Evolutionary conservation across 1,284 basidiomycete genomes (phyloP).

Genomic region (Trichosporon coremiiforme): DNA sequence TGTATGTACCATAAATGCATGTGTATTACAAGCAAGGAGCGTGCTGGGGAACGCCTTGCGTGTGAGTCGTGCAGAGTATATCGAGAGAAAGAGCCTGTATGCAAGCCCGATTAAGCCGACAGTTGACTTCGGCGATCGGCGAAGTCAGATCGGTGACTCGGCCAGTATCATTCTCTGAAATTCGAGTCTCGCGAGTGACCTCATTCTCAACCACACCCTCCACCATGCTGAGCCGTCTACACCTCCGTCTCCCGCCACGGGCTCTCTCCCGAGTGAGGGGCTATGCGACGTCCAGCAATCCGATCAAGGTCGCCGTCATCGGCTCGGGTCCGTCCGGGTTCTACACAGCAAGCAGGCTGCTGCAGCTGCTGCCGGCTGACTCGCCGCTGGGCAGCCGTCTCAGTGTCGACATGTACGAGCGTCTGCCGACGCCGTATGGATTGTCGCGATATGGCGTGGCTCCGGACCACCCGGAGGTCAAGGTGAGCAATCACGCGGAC

Average conservation of each 20-base stretch:
- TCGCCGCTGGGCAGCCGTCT: constrained; percentile 58
- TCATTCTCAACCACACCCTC: neutral
- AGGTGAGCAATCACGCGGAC: constrained; percentile 61
- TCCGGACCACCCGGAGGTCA: constrained; percentile 98
- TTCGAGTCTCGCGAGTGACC: neutral
- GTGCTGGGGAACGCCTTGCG: neutral
- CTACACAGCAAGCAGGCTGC: constrained; percentile 82
- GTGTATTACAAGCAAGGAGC: neutral
- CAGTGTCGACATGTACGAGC: constrained; percentile 85
- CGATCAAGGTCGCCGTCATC: constrained; percentile 56
- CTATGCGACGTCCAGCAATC: constrained; percentile 17
- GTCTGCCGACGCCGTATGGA: constrained; percentile 91
- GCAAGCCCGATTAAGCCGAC: constrained; percentile 11
- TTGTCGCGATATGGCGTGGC: constrained; percentile 96
- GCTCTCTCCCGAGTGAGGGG: too few species aligned
- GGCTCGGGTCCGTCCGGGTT: constrained; percentile 87
- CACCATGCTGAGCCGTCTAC: neutral
- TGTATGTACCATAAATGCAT: neutral
- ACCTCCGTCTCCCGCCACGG: too few species aligned
- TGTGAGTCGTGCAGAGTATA: neutral
- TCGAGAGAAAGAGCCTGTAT: neutral
- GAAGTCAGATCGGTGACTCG: constrained; percentile 13
- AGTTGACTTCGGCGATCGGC: neutral
- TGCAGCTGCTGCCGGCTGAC: constrained; percentile 64
- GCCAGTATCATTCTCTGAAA: neutral